Evolutionary conservation across 768 basidiomycete species (phyloP).

Genomic region (Hypholoma sublateritium): DNA sequence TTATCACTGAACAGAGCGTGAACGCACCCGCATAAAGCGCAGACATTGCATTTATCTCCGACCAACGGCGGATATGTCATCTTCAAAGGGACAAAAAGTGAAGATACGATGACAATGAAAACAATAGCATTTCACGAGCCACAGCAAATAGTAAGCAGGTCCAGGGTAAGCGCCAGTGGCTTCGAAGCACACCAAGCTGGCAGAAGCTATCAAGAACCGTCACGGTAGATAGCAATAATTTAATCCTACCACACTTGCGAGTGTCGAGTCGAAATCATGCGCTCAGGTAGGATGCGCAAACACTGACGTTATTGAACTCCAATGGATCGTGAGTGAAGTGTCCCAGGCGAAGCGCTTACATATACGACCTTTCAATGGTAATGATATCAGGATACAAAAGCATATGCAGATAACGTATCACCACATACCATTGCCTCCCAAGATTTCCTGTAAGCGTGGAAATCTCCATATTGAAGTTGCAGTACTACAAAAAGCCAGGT

Average conservation of each 20-base stretch:
- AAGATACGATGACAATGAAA: too few relatives aligned
- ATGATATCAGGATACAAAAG: neutral
- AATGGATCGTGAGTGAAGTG: constrained; percentile 68
- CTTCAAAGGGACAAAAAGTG: too few relatives aligned
- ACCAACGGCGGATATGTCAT: too few relatives aligned
- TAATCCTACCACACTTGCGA: too few relatives aligned
- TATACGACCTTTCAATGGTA: constrained; percentile 60
- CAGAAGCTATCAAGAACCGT: neutral
- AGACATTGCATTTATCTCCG: too few relatives aligned
- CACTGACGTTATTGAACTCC: constrained; percentile 50
- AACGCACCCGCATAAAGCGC: too few relatives aligned
- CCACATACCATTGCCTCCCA: constrained; percentile 62
- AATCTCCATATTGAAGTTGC: constrained; percentile 68
- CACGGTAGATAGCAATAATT: neutral
- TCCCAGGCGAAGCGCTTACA: constrained; percentile 56
- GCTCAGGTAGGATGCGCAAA: constrained; percentile 55
- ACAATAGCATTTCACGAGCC: too few relatives aligned
- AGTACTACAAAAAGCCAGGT: constrained; percentile 37
- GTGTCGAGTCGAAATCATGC: neutral
- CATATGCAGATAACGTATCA: neutral
- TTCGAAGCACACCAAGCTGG: neutral
- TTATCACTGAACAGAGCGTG: too few relatives aligned
- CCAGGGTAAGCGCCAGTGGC: neutral
- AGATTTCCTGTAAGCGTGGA: constrained; percentile 48
- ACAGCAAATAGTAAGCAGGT: too few relatives aligned